These are phyloP conservation scores for Lentinula guzmanii DNA, from an alignment of 768 basidiomycete genomes.

Conservation along the genomic window DNA sequence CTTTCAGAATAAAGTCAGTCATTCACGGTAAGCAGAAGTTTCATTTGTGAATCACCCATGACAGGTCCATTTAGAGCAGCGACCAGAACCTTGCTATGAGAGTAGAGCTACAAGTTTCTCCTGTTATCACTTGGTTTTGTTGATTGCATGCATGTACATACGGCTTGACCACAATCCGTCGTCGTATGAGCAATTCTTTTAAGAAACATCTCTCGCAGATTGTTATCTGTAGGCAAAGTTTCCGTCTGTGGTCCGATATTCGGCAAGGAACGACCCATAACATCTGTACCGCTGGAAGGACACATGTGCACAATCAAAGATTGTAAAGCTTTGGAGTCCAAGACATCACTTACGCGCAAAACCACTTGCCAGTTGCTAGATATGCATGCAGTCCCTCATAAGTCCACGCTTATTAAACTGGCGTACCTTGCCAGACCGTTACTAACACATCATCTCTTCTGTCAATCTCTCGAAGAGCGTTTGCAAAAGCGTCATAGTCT, in stretches of 20 bases:
- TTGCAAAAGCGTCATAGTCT: constrained; percentile 64
- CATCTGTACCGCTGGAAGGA: constrained; percentile 49
- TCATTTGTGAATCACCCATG: constrained; percentile 42
- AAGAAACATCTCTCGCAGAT: constrained; percentile 41
- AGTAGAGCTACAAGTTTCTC: constrained; percentile 42
- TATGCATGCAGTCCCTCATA: neutral
- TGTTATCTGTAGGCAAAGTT: constrained; percentile 9
- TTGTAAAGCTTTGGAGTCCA: neutral
- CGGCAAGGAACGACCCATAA: constrained; percentile 25
- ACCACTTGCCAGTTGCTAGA: constrained; percentile 62
- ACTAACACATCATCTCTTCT: constrained; percentile 53
- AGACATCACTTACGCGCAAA: constrained; percentile 52
- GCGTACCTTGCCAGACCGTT: constrained; percentile 66
- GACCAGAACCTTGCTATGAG: constrained; percentile 63
- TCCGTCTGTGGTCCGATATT: constrained; percentile 6
- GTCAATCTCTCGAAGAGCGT: constrained; percentile 52
- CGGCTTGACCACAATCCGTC: constrained; percentile 61
- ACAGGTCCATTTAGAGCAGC: constrained; percentile 73
- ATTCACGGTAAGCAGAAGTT: neutral
- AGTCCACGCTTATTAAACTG: neutral
- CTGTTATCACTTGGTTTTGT: neutral
- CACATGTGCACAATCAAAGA: neutral
- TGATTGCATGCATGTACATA: constrained; percentile 21
- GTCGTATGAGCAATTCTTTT: constrained; percentile 42
- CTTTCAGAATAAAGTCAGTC: constrained; percentile 22